Evolutionary conservation across 257 asterid genomes (phyloP).

Genomic region (Solanum paucissectum): DNA sequence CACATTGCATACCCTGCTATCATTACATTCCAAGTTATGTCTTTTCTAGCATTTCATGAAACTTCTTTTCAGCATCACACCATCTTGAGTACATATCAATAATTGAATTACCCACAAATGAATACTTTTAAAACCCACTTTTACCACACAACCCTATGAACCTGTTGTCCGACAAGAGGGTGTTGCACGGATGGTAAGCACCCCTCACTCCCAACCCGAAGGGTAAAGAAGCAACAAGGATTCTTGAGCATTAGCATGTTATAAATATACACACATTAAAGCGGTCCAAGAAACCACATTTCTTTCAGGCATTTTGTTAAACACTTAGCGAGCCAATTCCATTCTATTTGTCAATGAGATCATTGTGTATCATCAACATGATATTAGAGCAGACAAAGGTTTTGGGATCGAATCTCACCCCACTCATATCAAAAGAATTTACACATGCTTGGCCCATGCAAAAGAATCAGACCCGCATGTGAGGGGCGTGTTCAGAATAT

Average conservation of each 20-base stretch:
- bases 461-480: background rate
- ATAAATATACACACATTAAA: conserved; percentile 39
- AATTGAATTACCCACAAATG: conserved; percentile 43
- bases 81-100: conserved; percentile 47
- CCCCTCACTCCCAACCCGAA: background rate
- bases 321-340: conserved; percentile 4
- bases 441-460: conserved; percentile 25
- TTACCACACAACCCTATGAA: conserved; percentile 41
- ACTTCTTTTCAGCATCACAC: conserved; percentile 34
- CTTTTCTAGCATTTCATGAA: conserved; percentile 22
- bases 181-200: background rate
- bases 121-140: conserved; percentile 31
- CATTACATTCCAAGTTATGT: conserved; percentile 49
- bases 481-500: fast-evolving
- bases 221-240: conserved; percentile 15
- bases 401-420: background rate
- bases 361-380: conserved; percentile 28
- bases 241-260: conserved; percentile 14
- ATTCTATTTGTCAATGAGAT: conserved; percentile 29
- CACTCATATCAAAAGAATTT: background rate
- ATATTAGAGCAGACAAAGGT: background rate
- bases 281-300: conserved; percentile 51
- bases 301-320: conserved; percentile 39
- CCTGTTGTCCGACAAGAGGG: conserved; percentile 26
- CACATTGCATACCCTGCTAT: conserved; percentile 36